These are phyloP conservation scores for Chalciporus piperatus DNA, from an alignment of 768 basidiomycete genomes.

Conservation along the genomic window DNA sequence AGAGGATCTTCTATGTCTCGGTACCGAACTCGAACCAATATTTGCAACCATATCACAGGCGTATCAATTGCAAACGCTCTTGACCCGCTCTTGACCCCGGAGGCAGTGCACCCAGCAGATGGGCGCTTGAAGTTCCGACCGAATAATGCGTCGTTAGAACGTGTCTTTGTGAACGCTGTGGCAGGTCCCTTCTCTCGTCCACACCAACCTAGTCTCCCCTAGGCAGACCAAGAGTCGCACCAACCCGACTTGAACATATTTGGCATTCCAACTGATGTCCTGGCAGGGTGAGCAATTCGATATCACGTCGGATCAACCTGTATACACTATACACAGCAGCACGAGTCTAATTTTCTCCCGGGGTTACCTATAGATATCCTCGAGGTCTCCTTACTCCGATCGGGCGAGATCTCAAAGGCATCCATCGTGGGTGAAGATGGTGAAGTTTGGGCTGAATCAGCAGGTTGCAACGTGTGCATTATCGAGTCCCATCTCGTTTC, in stretches of 20 bases:
- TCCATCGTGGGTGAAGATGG: conserved; percentile 43
- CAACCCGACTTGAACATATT: background rate
- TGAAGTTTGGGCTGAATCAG: conserved; percentile 32
- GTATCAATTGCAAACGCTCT: too few species aligned
- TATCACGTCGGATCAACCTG: background rate
- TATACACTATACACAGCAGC: background rate
- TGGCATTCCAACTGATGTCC: conserved; percentile 17
- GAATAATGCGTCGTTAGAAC: background rate
- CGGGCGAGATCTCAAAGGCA: conserved; percentile 68
- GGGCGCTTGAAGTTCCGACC: background rate
- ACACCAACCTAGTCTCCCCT: too few species aligned
- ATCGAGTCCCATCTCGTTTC: background rate
- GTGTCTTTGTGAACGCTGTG: background rate
- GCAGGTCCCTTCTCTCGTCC: background rate
- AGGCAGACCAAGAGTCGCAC: too few species aligned
- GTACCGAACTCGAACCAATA: background rate
- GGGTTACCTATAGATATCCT: conserved; percentile 60
- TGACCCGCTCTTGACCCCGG: too few species aligned
- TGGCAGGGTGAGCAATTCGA: conserved; percentile 23
- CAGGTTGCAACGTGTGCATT: conserved; percentile 24
- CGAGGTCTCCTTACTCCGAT: conserved; percentile 75
- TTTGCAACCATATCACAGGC: too few species aligned
- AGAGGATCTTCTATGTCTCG: too few species aligned
- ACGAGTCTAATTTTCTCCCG: background rate
- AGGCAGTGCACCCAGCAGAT: background rate